Conservation (phyloP, 495 filamentous ascomycete species). For the Penicillium cinerascens region DNA sequence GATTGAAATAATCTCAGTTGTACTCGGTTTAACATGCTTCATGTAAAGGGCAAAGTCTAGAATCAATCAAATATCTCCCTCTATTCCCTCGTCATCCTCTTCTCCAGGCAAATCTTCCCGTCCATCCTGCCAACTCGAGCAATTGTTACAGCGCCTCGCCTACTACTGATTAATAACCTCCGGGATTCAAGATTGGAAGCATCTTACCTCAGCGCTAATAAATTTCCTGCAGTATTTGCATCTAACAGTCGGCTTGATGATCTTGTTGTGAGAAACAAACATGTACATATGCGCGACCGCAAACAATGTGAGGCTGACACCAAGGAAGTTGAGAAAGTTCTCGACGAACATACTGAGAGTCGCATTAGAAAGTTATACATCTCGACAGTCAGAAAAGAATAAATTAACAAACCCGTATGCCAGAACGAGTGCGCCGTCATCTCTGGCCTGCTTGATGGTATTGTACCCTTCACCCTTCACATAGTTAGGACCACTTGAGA, state of each 20-base stretch:
- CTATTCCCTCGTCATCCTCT: neutral
- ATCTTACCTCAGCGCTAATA: conserved; percentile 60
- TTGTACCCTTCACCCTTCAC: conserved; percentile 54
- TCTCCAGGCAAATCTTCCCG: conserved; percentile 51
- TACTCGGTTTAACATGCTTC: neutral
- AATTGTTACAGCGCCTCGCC: conserved; percentile 65
- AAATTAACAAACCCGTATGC: conserved; percentile 57
- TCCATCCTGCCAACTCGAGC: conserved; percentile 77
- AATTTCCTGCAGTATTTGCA: conserved; percentile 70
- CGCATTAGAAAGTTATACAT: neutral
- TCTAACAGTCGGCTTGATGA: conserved; percentile 67
- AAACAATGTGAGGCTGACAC: conserved; percentile 64
- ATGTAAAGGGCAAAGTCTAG: neutral
- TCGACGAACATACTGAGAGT: conserved; percentile 58
- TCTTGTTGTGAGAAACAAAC: conserved; percentile 55
- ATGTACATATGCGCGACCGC: conserved; percentile 63
- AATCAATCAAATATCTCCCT: neutral
- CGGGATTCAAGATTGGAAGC: neutral
- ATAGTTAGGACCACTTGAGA: conserved; percentile 54
- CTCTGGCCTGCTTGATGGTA: conserved; percentile 61
- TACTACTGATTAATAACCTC: conserved; percentile 16
- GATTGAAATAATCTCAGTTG: neutral
- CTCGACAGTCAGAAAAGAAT: neutral
- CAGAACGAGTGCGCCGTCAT: conserved; percentile 69
- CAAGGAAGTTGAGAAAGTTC: conserved; percentile 61